Evolutionary conservation across 2,329 filamentous ascomycete genomes (phyloP).

Genomic region (Aspergillus versicolor): DNA sequence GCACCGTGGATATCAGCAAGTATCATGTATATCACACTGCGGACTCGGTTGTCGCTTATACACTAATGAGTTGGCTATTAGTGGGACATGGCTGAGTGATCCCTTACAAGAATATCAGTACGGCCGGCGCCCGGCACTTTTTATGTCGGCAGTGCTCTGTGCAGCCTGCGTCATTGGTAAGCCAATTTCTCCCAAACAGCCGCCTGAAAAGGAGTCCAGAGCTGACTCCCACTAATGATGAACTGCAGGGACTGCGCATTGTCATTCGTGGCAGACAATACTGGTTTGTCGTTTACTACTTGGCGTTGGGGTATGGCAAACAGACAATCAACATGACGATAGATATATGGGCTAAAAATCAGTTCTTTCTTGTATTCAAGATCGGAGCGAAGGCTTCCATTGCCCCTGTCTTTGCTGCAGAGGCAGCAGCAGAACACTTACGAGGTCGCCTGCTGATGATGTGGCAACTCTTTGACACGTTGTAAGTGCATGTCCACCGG

Average conservation of each 20-base stretch:
- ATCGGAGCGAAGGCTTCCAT: constrained; percentile 5
- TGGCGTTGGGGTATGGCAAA: not conserved
- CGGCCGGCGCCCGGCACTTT: constrained; percentile 37
- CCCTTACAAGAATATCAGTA: constrained; percentile 18
- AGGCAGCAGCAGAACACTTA: not conserved
- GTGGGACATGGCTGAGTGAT: constrained; percentile 23
- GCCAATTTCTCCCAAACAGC: too few relatives aligned
- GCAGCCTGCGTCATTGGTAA: constrained; percentile 16
- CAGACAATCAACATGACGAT: too few relatives aligned
- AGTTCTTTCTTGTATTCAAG: not conserved
- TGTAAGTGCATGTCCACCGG: constrained; percentile 9
- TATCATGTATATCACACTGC: constrained; percentile 10
- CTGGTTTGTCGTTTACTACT: constrained; percentile 1
- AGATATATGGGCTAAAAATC: too few relatives aligned
- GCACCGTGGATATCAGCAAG: constrained; percentile 21
- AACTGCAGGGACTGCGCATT: constrained; percentile 17
- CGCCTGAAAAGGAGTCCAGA: too few relatives aligned
- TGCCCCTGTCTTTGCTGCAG: constrained; percentile 4
- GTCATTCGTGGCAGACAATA: not conserved
- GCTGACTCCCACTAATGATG: not conserved
- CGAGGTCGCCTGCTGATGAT: constrained; percentile 4
- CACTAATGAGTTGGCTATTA: not conserved
- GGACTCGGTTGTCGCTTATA: too few relatives aligned
- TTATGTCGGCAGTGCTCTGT: constrained; percentile 36
- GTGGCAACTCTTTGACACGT: constrained; percentile 19